Conservation (phyloP, 768 basidiomycete genomes). For the Russula emetica region DNA sequence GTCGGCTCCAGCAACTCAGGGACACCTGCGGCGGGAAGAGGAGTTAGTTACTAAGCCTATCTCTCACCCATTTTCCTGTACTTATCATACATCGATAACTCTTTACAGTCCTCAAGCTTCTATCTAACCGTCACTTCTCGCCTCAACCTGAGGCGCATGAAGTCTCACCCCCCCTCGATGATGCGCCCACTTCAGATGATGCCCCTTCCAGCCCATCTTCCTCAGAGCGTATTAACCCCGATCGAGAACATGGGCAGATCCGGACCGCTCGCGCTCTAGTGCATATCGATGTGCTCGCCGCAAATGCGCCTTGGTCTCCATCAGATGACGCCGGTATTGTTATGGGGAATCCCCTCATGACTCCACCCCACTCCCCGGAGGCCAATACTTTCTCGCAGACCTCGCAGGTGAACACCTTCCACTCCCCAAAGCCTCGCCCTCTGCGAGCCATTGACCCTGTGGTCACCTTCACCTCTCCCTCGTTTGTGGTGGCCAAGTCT, state of each 20-base stretch:
- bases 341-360: constrained; percentile 23
- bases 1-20: constrained; percentile 71
- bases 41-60: constrained; percentile 44
- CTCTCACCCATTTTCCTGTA: constrained; percentile 21
- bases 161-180: constrained; percentile 22
- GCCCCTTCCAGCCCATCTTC: constrained; percentile 19
- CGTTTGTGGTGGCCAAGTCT: constrained; percentile 48
- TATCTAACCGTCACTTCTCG: constrained; percentile 27
- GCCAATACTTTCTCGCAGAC: constrained; percentile 16
- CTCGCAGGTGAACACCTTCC: constrained; percentile 29
- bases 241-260: constrained; percentile 23
- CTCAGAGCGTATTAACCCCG: constrained; percentile 22
- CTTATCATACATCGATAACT: constrained; percentile 11
- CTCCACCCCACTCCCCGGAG: constrained; percentile 27
- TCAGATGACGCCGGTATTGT: constrained; percentile 25
- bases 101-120: constrained; percentile 29
- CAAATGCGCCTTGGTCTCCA: constrained; percentile 26
- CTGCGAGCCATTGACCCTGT: constrained; percentile 61
- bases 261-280: constrained; percentile 37
- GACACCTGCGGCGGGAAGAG: constrained; percentile 70
- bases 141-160: constrained; percentile 14
- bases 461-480: constrained; percentile 55
- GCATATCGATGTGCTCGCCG: constrained; percentile 27
- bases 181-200: constrained; percentile 22
- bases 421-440: constrained; percentile 43